A percentile compares a stretch with the other conserved stretches of the same genome.
These are phyloP conservation scores for Salinomyces thailandicus DNA, from an alignment of 2,329 filamentous ascomycete genomes.

Conservation along the genomic window DNA sequence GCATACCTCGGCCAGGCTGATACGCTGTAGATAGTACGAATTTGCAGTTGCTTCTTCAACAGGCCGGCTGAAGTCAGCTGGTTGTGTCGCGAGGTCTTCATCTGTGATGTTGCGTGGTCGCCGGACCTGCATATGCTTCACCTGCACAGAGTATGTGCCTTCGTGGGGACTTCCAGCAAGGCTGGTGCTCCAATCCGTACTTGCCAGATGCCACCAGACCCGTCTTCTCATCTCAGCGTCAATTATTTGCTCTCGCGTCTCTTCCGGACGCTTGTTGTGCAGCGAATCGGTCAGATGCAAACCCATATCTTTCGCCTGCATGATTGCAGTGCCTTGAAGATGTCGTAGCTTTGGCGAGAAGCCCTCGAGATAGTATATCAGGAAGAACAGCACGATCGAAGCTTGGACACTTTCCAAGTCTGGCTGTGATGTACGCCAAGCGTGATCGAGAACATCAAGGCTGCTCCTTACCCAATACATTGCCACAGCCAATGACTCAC, in stretches of 20 bases:
- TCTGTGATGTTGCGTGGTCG: conserved; percentile 35
- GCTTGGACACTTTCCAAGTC: conserved; percentile 19
- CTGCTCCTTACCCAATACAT: conserved; percentile 8
- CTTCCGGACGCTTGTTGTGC: background rate
- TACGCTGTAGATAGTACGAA: conserved; percentile 35
- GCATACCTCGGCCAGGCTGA: conserved; percentile 32
- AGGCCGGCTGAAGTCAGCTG: conserved; percentile 18
- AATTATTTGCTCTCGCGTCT: conserved; percentile 11
- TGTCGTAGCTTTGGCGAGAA: conserved; percentile 11
- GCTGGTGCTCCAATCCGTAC: conserved; percentile 17
- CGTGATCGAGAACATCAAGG: conserved; percentile 9
- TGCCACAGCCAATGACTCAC: conserved; percentile 4
- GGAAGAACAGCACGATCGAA: conserved; percentile 18
- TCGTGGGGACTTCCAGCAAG: conserved; percentile 31
- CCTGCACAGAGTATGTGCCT: conserved; percentile 34
- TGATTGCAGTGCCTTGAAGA: conserved; percentile 14
- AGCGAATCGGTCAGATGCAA: conserved; percentile 15
- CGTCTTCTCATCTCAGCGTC: conserved; percentile 17
- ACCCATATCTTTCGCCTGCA: conserved; percentile 15
- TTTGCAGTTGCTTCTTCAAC: conserved; percentile 32
- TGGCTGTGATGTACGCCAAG: conserved; percentile 4
- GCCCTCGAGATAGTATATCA: conserved; percentile 23
- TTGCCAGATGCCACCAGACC: conserved; percentile 21
- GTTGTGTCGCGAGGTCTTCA: conserved; percentile 23
- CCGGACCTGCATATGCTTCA: conserved; percentile 32